Base-by-base conservation (phyloP, 1,284 basidiomycete genomes). In the Clitocybe nebularis region DNA sequence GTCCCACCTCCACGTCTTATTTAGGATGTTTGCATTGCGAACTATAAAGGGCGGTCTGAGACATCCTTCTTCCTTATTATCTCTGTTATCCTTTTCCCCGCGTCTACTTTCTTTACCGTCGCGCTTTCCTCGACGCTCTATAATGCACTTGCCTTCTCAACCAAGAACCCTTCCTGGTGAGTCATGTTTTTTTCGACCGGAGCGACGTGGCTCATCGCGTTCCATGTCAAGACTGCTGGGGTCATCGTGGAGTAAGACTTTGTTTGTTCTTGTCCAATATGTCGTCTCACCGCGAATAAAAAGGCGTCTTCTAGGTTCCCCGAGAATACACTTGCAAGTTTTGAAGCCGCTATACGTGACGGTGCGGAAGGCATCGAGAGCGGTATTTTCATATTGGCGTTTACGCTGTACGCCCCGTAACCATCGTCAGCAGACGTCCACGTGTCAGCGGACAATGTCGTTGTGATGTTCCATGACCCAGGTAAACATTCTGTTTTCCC, bases 401-500 rank as follows among this genome's bases (percentile, higher is more conserved):
- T 52, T 53, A 17, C 55, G 47, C 61, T 56, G 51, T 57, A 55
- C 54, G 51, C 48, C 41, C 62, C 72, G 65, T 84, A 72, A 81
- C 77, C 61, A 63, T 53, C 56, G 60, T 66, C 63, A 64, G 52
- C 79, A 93, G 94, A 98, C 77, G 93, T 98, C 53, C 95, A 98
- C 66, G 87, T 97, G 60, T 94, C 94, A 39, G 67, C 77, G 52
- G 95, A 98, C 69, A 75, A 84, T 56, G 81, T 92, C 37, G 87
- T 98, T 36, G 67, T 98, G 48, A 93, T 98, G 90, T 96, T 95
- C 67, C 93, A 97, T 63, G 94, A 98, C 65, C 89, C 91, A 8
- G 79, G 86, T 85, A 53, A 57, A 80, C 59, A 61, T n/a, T 16
- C 33, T 40, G 42, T 54, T 48, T 33, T n/a, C 33, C 52, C 17